Conservation (phyloP, 768 basidiomycete genomes). For the Collybiopsis luxurians region DNA sequence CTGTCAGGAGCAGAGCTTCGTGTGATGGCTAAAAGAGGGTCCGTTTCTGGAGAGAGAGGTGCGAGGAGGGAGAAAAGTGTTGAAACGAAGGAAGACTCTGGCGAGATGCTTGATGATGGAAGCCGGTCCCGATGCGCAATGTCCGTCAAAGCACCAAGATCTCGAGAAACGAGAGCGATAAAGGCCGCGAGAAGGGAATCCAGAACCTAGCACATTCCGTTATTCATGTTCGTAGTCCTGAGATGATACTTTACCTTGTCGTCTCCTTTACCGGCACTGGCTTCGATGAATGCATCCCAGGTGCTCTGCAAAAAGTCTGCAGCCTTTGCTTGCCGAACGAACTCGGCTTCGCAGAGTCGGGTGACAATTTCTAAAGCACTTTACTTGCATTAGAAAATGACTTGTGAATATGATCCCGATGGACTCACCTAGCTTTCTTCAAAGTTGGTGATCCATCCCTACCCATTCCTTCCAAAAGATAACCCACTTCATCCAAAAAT, state of each 20-base stretch:
- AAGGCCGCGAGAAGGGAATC: constrained; percentile 65
- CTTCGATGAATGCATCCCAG: constrained; percentile 62
- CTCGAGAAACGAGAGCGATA: constrained; percentile 58
- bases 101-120: constrained; percentile 9
- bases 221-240: background rate
- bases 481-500: constrained; percentile 83
- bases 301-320: constrained; percentile 69
- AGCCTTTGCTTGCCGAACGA: constrained; percentile 75
- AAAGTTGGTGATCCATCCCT: constrained; percentile 48
- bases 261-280: constrained; percentile 59
- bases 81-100: constrained; percentile 29
- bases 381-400: background rate
- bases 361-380: constrained; percentile 77
- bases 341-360: constrained; percentile 72
- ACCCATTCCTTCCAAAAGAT: constrained; percentile 79
- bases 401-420: background rate
- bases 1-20: constrained; percentile 25
- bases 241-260: constrained; percentile 37
- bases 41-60: constrained; percentile 29
- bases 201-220: constrained; percentile 48
- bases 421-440: constrained; percentile 61
- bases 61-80: constrained; percentile 44
- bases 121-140: constrained; percentile 36
- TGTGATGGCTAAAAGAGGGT: constrained; percentile 47
- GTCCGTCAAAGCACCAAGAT: constrained; percentile 52